Conservation (phyloP, 2,329 filamentous ascomycete genomes). For the Chaetothyriales sp. region DNA sequence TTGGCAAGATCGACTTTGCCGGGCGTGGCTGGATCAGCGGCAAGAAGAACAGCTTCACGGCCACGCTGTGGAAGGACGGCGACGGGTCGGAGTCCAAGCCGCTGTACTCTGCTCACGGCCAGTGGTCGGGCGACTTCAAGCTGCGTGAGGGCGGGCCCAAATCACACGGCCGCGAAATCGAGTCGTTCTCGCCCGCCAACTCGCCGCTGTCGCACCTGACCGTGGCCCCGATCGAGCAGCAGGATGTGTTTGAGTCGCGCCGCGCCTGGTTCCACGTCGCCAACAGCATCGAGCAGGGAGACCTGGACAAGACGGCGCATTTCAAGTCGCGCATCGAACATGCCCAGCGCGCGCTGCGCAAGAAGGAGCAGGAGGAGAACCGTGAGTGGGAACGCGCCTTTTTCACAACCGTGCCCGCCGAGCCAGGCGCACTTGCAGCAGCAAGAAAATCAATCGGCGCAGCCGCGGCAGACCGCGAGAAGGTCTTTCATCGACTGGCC, state of each 20-base stretch:
- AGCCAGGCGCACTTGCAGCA: constrained; percentile 11
- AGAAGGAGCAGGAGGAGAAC: constrained; percentile 58
- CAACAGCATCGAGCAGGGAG: constrained; percentile 61
- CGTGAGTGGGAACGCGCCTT: constrained; percentile 71
- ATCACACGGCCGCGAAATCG: constrained; percentile 28
- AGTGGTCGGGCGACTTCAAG: constrained; percentile 50
- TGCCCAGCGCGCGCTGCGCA: constrained; percentile 62
- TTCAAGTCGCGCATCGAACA: constrained; percentile 91
- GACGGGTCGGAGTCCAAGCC: constrained; percentile 47
- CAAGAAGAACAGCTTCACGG: constrained; percentile 84
- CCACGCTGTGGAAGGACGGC: constrained; percentile 53
- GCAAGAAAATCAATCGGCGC: too few species aligned
- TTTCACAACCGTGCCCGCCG: constrained; percentile 38
- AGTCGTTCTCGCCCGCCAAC: constrained; percentile 42
- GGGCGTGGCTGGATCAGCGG: constrained; percentile 90
- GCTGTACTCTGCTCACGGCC: constrained; percentile 69
- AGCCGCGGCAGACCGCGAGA: constrained; percentile 15
- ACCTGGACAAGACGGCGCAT: constrained; percentile 63
- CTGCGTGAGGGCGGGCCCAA: constrained; percentile 18
- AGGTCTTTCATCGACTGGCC: constrained; percentile 28
- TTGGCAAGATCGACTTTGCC: constrained; percentile 79
- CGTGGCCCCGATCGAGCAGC: constrained; percentile 58
- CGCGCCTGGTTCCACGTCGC: constrained; percentile 82
- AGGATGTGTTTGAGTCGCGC: constrained; percentile 77
- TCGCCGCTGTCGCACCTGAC: constrained; percentile 48